Percentiles rank a stretch among this genome's conserved stretches.
phyloP scores from a whole-genome alignment of 495 filamentous ascomycete genomes.

The Penicillium fimorum region DNA sequence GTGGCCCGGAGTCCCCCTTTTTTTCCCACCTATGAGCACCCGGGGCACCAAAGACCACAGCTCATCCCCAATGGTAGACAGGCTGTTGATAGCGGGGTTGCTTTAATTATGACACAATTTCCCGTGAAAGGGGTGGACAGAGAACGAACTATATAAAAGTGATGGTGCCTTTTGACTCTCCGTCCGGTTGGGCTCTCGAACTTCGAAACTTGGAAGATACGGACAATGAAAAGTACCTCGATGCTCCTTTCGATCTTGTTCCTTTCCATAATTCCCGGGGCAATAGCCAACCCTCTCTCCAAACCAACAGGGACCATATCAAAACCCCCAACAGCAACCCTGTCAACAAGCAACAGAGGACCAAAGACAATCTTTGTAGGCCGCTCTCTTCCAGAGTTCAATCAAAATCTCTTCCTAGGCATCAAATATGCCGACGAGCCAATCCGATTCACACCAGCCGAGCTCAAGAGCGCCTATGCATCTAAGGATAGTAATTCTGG shows the following conservation, averaged over 20 bases:
- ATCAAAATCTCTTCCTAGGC: conserved; percentile 36
- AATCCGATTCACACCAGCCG: conserved; percentile 29
- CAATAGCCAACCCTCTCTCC: conserved; percentile 6
- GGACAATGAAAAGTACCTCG: neutral
- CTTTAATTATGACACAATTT: neutral
- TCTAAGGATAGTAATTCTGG: conserved; percentile 27
- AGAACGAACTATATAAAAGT: neutral
- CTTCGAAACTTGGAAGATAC: neutral
- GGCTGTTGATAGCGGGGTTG: neutral
- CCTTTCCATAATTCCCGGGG: conserved; percentile 6
- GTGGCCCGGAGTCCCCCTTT: conserved; percentile 2
- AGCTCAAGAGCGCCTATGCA: conserved; percentile 26
- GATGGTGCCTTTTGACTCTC: neutral
- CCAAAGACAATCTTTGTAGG: conserved; percentile 28
- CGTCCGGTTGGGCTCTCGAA: neutral
- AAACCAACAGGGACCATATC: neutral
- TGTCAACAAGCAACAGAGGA: conserved; percentile 9
- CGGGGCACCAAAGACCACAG: neutral
- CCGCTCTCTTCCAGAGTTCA: conserved; percentile 30
- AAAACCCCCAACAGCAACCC: conserved; percentile 17
- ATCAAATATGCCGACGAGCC: conserved; percentile 38
- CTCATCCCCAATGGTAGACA: neutral
- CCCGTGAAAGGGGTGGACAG: neutral
- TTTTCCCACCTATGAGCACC: conserved; percentile 22
- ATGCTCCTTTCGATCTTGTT: conserved; percentile 5